A percentile compares a stretch with the other conserved stretches of the same genome.
phyloP scores from a whole-genome alignment of 2,329 filamentous ascomycete genomes.

The Tolypocladium capitatum region DNA sequence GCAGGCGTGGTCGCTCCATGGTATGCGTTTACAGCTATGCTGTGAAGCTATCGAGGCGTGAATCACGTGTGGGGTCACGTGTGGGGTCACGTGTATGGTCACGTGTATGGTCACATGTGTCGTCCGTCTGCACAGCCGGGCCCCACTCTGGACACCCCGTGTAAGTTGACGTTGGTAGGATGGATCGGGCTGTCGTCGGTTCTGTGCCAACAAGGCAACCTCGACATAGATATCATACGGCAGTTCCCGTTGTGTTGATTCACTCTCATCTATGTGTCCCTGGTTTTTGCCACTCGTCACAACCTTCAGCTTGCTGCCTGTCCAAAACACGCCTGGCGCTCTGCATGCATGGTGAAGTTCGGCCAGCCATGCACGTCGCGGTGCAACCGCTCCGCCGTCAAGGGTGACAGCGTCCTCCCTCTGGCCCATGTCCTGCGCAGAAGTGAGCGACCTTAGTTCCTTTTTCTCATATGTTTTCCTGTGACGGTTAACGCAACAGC shows the following conservation, averaged over 20 bases:
- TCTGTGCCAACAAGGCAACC: not conserved
- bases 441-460: no score
- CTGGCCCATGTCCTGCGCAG: not conserved
- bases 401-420: not conserved
- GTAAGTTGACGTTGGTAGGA: not conserved
- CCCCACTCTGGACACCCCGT: not conserved
- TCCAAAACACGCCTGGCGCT: not conserved
- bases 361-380: not conserved
- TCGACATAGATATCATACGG: not conserved
- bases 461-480: not conserved
- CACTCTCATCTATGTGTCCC: not conserved
- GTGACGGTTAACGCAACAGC: no score
- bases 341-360: not conserved
- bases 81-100: no score
- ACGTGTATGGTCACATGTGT: no score
- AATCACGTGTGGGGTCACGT: not conserved
- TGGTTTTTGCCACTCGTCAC: not conserved
- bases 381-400: not conserved
- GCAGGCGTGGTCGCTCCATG: not conserved
- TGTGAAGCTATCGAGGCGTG: not conserved
- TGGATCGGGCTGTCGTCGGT: not conserved
- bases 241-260: not conserved
- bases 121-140: not conserved
- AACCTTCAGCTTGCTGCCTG: not conserved
- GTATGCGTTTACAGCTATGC: not conserved